Evolutionary conservation across 352 stramenopile genomes (phyloP).

Genomic region (Phytopythium aichiense): DNA sequence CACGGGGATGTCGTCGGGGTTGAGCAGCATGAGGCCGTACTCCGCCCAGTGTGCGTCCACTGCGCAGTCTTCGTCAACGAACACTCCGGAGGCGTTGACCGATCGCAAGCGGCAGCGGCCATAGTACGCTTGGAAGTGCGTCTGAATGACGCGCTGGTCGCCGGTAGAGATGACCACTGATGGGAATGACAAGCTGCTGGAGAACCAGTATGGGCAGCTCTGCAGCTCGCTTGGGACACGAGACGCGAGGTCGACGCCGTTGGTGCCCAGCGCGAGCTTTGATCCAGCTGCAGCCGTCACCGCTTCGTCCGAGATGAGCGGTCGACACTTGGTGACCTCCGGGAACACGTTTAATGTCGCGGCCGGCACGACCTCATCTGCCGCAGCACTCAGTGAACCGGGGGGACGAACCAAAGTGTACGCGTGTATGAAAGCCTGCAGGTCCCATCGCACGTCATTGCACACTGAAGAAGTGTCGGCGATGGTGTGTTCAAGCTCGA

Average conservation of each 20-base stretch:
- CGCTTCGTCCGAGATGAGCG: neutral
- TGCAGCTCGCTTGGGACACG: neutral
- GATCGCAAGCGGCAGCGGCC: slow-evolving; percentile 13
- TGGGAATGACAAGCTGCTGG: neutral
- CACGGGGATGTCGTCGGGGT: slow-evolving; percentile 9
- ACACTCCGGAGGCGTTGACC: slow-evolving; percentile 12
- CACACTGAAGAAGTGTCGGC: neutral
- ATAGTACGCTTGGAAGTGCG: slow-evolving; percentile 16
- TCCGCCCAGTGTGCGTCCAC: slow-evolving; percentile 5
- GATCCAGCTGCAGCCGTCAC: neutral
- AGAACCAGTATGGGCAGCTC: neutral
- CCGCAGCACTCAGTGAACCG: neutral
- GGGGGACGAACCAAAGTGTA: neutral
- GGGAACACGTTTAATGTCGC: neutral
- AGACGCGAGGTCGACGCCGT: neutral
- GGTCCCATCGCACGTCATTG: neutral
- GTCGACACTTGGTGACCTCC: neutral
- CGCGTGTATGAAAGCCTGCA: neutral
- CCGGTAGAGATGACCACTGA: neutral
- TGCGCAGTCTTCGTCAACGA: slow-evolving; percentile 7
- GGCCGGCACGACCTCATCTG: neutral
- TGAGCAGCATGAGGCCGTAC: slow-evolving; percentile 13
- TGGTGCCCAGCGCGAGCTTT: neutral
- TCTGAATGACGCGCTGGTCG: slow-evolving; percentile 5
- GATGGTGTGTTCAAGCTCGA: slow-evolving; percentile 8